A percentile compares a stretch with the other conserved stretches of the same genome.
Evolutionary conservation across 805 yeast species (phyloP).

Genomic region (Candida methanosorbosa): DNA sequence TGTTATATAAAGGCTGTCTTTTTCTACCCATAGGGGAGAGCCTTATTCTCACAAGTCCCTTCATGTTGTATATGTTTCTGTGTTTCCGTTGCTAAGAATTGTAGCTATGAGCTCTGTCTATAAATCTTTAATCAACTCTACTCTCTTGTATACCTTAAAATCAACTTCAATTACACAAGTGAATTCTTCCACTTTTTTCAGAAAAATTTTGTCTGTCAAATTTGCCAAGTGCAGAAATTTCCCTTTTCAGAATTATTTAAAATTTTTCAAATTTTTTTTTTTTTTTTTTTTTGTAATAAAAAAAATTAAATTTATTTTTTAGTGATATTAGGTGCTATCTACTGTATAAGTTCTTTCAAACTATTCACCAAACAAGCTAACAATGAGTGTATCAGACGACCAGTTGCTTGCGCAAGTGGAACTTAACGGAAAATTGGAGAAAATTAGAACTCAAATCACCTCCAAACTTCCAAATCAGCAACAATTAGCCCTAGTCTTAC

Average conservation of each 20-base stretch:
- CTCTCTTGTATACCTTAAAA: too few species aligned
- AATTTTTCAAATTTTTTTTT: not conserved
- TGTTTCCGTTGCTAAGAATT: too few species aligned
- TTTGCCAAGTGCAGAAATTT: too few species aligned
- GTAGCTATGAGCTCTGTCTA: too few species aligned
- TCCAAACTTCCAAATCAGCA: constrained; percentile 87
- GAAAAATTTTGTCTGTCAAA: too few species aligned
- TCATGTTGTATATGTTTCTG: constrained; percentile 34
- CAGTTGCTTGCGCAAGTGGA: constrained; percentile 25
- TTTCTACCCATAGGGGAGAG: constrained; percentile 89
- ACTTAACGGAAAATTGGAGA: constrained; percentile 54
- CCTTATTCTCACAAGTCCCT: constrained; percentile 78
- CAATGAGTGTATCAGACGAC: constrained; percentile 7
- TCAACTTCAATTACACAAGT: too few species aligned
- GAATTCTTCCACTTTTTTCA: too few species aligned
- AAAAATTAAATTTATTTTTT: not conserved
- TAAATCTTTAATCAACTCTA: too few species aligned
- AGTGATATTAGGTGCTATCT: not conserved
- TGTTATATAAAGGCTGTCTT: constrained; percentile 82
- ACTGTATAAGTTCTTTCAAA: too few species aligned
- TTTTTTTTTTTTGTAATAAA: not conserved
- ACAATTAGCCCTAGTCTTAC: constrained; percentile 71
- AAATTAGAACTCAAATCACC: constrained; percentile 59
- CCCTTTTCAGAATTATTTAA: too few species aligned
- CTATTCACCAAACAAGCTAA: not conserved